Evolutionary conservation across 2,329 filamentous ascomycete species (phyloP).

Genomic region (Pseudocercospora musae): DNA sequence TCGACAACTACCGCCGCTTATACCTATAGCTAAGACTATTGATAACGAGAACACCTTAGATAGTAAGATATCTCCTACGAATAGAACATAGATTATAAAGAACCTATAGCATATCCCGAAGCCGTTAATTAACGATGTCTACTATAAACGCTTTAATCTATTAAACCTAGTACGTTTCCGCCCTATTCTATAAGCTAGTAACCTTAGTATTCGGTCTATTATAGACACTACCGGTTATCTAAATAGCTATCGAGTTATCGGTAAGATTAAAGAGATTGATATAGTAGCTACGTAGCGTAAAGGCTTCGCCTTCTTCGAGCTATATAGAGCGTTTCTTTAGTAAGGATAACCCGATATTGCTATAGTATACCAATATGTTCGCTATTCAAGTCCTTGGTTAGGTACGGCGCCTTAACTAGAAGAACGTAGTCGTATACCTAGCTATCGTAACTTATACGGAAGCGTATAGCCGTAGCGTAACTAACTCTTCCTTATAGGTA

Average conservation of each 20-base stretch:
- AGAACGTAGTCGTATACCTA: background rate
- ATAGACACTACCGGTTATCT: background rate
- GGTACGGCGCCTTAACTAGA: background rate
- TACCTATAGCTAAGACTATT: background rate
- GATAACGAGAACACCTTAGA: background rate
- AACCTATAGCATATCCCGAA: background rate
- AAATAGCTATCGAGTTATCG: background rate
- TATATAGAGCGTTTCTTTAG: background rate
- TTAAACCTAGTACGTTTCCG: background rate
- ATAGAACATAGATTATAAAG: background rate
- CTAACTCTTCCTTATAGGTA: background rate
- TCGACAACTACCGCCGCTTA: too few relatives aligned
- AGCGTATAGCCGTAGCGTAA: background rate
- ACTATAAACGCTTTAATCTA: background rate
- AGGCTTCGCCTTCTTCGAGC: background rate
- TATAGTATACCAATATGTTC: background rate
- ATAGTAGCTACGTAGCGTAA: too few relatives aligned
- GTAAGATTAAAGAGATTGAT: background rate
- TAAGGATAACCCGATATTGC: background rate
- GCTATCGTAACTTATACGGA: background rate
- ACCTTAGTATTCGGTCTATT: background rate
- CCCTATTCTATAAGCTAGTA: background rate
- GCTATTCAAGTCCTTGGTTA: background rate
- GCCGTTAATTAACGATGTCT: background rate
- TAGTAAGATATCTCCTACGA: background rate